phyloP scores from a whole-genome alignment of 75 land plant species.

The Selaginella tamariscina region DNA sequence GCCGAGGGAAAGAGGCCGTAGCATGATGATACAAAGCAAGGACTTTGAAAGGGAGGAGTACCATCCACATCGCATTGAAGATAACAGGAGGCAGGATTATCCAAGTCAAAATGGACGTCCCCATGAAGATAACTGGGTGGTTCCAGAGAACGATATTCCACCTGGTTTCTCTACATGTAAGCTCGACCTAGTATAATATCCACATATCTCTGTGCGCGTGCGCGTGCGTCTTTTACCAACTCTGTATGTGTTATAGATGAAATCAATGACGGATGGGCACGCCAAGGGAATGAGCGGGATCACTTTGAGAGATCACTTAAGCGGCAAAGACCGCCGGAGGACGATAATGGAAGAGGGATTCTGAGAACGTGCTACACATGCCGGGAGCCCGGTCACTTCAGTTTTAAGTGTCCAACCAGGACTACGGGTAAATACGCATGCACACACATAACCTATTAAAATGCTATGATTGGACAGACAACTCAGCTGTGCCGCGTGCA shows the following conservation, averaged over 20 bases:
- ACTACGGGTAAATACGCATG: too few relatives aligned
- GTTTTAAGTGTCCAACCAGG: background rate
- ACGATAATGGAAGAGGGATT: background rate
- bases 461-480: too few relatives aligned
- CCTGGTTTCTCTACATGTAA: background rate
- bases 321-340: background rate
- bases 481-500: background rate
- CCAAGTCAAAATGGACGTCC: too few relatives aligned
- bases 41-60: too few relatives aligned
- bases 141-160: background rate
- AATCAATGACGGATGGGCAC: background rate
- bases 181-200: background rate
- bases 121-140: too few relatives aligned
- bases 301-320: background rate
- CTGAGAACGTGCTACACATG: background rate
- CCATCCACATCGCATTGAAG: too few relatives aligned
- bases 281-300: background rate
- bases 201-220: too few relatives aligned
- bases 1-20: too few relatives aligned
- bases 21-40: too few relatives aligned
- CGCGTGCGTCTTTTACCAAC: too few relatives aligned
- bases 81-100: too few relatives aligned
- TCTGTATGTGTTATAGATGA: background rate
- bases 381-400: background rate
- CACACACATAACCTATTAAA: too few relatives aligned